Evolutionary conservation across 2,329 filamentous ascomycete species (phyloP).

Genomic region (Hymenoscyphus albidus): DNA sequence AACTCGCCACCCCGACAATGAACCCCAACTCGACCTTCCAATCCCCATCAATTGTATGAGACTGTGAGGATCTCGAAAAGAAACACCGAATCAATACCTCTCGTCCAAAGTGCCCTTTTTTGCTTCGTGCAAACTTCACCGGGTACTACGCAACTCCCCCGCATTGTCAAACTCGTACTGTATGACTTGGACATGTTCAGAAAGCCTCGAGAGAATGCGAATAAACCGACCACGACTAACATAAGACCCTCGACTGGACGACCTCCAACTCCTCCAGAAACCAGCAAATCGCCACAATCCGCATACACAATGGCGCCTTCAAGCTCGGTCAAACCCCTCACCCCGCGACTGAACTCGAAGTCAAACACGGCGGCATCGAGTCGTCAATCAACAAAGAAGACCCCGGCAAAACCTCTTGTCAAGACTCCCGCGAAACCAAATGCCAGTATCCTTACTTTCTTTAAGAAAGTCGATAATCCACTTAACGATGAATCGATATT

Average conservation of each 20-base stretch:
- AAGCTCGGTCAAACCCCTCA: conserved; percentile 31
- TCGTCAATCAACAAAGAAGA: conserved; percentile 25
- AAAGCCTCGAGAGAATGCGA: conserved; percentile 47
- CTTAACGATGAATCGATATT: conserved; percentile 56
- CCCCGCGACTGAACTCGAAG: conserved; percentile 29
- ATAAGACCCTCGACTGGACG: conserved; percentile 46
- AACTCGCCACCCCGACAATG: conserved; percentile 1
- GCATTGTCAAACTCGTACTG: background rate
- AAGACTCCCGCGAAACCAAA: conserved; percentile 43
- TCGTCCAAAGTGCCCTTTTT: background rate
- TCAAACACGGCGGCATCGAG: conserved; percentile 22
- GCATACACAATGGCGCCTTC: conserved; percentile 23
- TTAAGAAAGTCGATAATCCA: conserved; percentile 59
- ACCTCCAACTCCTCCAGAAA: conserved; percentile 47
- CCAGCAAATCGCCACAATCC: background rate
- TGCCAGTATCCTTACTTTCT: conserved; percentile 69
- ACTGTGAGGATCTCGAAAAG: background rate
- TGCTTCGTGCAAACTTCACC: background rate
- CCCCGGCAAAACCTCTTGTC: conserved; percentile 6
- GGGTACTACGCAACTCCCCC: background rate
- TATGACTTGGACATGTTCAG: conserved; percentile 45
- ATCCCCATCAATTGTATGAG: background rate
- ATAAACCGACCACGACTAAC: conserved; percentile 34
- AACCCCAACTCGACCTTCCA: background rate
- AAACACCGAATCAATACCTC: background rate